Evolutionary conservation across 2,329 filamentous ascomycete species (phyloP).

Genomic region (Thermothelomyces thermophilus): DNA sequence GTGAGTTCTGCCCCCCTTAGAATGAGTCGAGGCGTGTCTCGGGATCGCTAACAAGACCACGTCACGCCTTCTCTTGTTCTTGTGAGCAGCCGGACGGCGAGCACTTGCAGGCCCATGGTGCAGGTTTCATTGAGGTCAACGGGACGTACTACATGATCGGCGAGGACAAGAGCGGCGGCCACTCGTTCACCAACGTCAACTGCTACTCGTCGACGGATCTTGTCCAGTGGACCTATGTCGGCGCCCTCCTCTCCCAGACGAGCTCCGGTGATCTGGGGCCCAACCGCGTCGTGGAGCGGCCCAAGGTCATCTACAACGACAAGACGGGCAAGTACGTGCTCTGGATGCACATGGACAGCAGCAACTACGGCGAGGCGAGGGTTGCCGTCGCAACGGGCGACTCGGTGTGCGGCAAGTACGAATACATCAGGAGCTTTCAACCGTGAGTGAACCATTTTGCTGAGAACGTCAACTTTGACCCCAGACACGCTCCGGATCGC

Average conservation of each 20-base stretch:
- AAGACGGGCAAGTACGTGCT: slow-evolving; percentile 59
- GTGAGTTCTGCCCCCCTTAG: slow-evolving; percentile 24
- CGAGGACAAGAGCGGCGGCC: slow-evolving; percentile 61
- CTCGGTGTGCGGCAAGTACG: slow-evolving; percentile 46
- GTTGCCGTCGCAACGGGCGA: slow-evolving; percentile 56
- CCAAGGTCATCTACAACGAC: slow-evolving; percentile 63
- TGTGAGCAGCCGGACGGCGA: slow-evolving; percentile 37
- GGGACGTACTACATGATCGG: slow-evolving; percentile 60
- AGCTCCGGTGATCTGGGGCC: slow-evolving; percentile 52
- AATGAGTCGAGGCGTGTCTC: too few species aligned
- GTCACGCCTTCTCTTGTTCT: neutral
- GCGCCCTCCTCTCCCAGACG: slow-evolving; percentile 50
- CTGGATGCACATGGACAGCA: slow-evolving; percentile 61
- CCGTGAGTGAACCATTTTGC: neutral
- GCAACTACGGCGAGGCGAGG: slow-evolving; percentile 55
- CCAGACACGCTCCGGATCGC: too few species aligned
- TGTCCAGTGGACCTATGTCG: slow-evolving; percentile 57
- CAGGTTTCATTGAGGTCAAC: slow-evolving; percentile 51
- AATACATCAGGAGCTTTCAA: slow-evolving; percentile 4
- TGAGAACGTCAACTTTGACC: too few species aligned
- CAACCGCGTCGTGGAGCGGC: slow-evolving; percentile 57
- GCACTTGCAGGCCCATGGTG: slow-evolving; percentile 61
- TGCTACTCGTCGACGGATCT: slow-evolving; percentile 60
- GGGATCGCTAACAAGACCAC: too few species aligned
- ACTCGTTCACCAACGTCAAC: slow-evolving; percentile 57